phyloP scores from a whole-genome alignment of 192 early-diverging fungal genomes.

The Martensiomyces pterosporus region DNA sequence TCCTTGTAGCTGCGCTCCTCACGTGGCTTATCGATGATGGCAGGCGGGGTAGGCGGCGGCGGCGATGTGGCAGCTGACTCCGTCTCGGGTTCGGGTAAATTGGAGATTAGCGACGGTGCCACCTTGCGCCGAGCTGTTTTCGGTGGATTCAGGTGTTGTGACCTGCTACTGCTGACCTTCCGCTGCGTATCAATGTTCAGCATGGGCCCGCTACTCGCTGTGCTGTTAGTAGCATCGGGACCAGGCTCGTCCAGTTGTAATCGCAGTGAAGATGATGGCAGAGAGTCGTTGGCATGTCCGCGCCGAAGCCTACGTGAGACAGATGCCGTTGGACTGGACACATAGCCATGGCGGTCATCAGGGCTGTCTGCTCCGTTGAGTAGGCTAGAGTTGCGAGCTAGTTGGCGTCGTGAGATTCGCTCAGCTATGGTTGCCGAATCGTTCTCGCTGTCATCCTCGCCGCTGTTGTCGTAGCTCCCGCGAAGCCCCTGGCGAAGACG shows the following conservation, averaged over 20 bases:
- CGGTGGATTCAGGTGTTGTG: no score
- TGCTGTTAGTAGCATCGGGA: not conserved
- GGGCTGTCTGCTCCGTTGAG: no score
- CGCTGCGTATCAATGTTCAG: no score
- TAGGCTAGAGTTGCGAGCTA: no score
- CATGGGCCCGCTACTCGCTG: no score
- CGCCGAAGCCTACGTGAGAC: slow-evolving; percentile 17
- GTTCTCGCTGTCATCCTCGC: not conserved
- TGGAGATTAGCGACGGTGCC: slow-evolving; percentile 11
- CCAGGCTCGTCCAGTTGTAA: slow-evolving; percentile 6
- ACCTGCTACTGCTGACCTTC: no score
- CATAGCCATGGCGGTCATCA: slow-evolving; percentile 21
- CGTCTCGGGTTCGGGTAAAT: not conserved
- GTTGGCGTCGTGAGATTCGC: no score
- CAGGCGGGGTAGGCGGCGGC: slow-evolving; percentile 10
- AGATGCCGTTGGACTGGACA: slow-evolving; percentile 29
- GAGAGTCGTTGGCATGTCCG: slow-evolving; percentile 19
- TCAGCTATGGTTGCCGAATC: not conserved
- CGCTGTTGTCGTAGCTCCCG: no score
- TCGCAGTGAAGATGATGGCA: slow-evolving; percentile 9
- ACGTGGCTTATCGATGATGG: slow-evolving; percentile 59
- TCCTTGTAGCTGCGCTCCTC: slow-evolving; percentile 82
- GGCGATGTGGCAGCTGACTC: slow-evolving; percentile 3
- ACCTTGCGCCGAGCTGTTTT: no score
- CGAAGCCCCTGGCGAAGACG: not conserved